Base-by-base conservation (phyloP, 2,329 filamentous ascomycete species). In the Malbranchea cinnamomea region DNA sequence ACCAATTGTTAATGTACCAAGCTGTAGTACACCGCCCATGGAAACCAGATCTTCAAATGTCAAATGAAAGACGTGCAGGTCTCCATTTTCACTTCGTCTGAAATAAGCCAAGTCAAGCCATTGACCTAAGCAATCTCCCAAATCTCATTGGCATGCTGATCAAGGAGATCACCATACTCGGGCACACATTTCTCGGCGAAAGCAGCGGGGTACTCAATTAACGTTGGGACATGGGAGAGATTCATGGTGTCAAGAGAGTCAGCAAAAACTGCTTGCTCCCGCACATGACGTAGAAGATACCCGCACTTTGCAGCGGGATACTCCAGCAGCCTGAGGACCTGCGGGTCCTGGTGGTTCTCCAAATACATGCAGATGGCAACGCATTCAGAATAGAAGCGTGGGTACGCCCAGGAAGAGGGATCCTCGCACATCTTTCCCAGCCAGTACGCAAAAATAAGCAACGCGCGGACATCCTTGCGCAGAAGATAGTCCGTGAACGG, bases 291-390 rank as follows among this genome's bases (percentile, higher is more conserved):
- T 5, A 52, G 36, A 6, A 43, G 10, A 41, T 54, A 54, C 6
- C 52, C 51, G 39, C 51, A 52, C 11, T 35, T 33, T 14, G 41
- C 30, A 0, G 52, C 49, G 3, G 53, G 53, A 38, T 51, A 53
- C 30, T 47, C 46, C 22, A 56, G 27, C 30, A 53, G 29, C 10
- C 37, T 35, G 23, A 50, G 29, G 11, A 53, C 40, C 7, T 40
- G 36, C 11, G 44, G 40, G 32, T 52, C 47, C 11, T 37, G 35
- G 19, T 40, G 47, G 13, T 42, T 31, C 30, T 54, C 52, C 4
- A 57, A 30, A 30, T 43, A 49, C 48, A 52, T 54, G 31, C 50
- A 54, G 9, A 56, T 50, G 18, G 53, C 53, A 5, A 41, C 39
- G 32, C 51, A 54, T 36, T 56, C 53, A 2, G 50, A 49, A 1